Evolutionary conservation across 78 protist species (phyloP).

Genomic region (Planoprotostelium fungivorum): DNA sequence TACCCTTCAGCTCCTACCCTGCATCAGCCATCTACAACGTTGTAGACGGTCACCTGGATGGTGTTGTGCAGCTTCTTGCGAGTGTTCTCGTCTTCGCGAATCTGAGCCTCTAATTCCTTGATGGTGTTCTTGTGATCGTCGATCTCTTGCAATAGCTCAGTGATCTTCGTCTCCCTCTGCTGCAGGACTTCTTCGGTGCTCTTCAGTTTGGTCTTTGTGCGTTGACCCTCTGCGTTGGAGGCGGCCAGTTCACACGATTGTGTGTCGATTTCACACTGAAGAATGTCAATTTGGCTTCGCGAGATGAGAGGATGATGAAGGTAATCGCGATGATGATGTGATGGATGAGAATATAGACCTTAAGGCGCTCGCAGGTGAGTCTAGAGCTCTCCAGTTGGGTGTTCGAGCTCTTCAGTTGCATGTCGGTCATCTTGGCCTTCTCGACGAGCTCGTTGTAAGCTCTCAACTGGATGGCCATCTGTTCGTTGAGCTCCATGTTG

Average conservation of each 20-base stretch:
- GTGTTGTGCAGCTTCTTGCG: slow-evolving; percentile 41
- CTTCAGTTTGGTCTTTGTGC: not conserved
- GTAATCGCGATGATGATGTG: too few species aligned
- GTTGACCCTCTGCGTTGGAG: not conserved
- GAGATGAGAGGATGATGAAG: too few species aligned
- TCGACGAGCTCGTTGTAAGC: too few species aligned
- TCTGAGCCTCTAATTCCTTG: slow-evolving; percentile 6
- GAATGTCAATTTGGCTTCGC: not conserved
- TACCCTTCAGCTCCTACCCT: slow-evolving; percentile 56
- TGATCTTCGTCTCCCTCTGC: not conserved
- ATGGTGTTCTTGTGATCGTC: not conserved
- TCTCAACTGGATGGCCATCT: too few species aligned
- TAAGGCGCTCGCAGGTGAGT: too few species aligned
- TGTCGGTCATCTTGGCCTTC: too few species aligned
- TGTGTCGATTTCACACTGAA: not conserved
- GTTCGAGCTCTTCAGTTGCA: too few species aligned
- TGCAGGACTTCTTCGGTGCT: not conserved
- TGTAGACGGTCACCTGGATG: slow-evolving; percentile 19
- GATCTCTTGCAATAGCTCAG: not conserved
- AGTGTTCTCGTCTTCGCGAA: slow-evolving; percentile 26
- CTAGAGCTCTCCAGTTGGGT: too few species aligned
- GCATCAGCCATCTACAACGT: not conserved
- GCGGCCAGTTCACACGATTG: not conserved
- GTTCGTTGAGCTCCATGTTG: too few species aligned
- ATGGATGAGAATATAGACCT: too few species aligned